A percentile compares a stretch with the other conserved stretches of the same genome.
Evolutionary conservation across 805 yeast genomes (phyloP).

Genomic region (Kluyveromyces siamensis): DNA sequence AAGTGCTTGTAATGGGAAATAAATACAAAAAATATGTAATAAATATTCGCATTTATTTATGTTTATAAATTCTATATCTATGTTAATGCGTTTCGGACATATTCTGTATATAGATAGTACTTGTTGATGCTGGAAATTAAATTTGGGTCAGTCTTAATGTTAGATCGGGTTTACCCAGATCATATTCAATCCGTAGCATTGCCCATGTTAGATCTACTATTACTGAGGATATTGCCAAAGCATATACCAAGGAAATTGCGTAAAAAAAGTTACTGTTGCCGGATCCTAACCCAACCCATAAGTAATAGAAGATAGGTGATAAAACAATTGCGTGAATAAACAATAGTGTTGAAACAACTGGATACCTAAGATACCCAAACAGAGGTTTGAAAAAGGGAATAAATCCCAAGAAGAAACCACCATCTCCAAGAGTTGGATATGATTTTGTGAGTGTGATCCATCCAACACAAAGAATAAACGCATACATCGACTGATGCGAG

Average conservation of each 20-base stretch:
- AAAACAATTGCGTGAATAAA: slow-evolving; percentile 52
- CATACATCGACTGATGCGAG: slow-evolving; percentile 47
- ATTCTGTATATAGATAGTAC: neutral
- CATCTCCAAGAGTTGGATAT: slow-evolving; percentile 79
- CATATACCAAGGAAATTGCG: slow-evolving; percentile 80
- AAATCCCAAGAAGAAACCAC: slow-evolving; percentile 46
- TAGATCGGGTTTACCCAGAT: slow-evolving; percentile 32
- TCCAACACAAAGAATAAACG: slow-evolving; percentile 39
- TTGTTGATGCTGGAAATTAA: slow-evolving; percentile 10
- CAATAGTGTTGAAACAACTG: slow-evolving; percentile 41
- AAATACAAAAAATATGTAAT: neutral
- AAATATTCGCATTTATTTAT: neutral
- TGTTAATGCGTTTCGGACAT: neutral
- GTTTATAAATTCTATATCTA: neutral
- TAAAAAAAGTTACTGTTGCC: slow-evolving; percentile 96
- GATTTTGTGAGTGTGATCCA: slow-evolving; percentile 62
- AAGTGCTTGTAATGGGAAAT: neutral
- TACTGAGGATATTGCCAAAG: slow-evolving; percentile 57
- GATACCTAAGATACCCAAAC: slow-evolving; percentile 38
- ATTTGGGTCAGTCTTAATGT: slow-evolving; percentile 43
- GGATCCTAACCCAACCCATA: slow-evolving; percentile 90
- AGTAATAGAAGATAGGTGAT: slow-evolving; percentile 82
- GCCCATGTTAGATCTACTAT: slow-evolving; percentile 80
- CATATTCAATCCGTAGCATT: slow-evolving; percentile 57
- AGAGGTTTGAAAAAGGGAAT: slow-evolving; percentile 38